Evolutionary conservation across 2,329 filamentous ascomycete species (phyloP).

Genomic region (Exophiala aquamarina): DNA sequence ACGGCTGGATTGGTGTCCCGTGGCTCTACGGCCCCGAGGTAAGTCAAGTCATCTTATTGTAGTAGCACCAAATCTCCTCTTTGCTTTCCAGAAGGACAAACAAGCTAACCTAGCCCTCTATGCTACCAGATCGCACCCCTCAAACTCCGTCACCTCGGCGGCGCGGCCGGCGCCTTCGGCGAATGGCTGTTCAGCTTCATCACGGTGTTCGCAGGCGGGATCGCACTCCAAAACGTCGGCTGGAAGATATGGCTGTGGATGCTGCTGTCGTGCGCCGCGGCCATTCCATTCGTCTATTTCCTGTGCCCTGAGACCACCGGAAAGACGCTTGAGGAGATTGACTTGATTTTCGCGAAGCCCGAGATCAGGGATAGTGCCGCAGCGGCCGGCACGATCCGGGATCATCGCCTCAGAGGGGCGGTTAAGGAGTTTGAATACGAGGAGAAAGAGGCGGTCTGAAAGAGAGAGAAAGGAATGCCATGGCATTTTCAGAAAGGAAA

Average conservation of each 20-base stretch:
- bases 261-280: conserved; percentile 24
- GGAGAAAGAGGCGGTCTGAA: not conserved
- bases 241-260: conserved; percentile 42
- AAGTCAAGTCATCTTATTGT: not conserved
- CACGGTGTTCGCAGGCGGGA: conserved; percentile 20
- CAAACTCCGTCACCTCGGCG: conserved; percentile 37
- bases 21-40: conserved; percentile 39
- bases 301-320: conserved; percentile 23
- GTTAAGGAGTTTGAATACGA: conserved; percentile 4
- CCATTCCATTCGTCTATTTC: conserved; percentile 22
- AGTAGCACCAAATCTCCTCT: too few species aligned
- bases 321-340: conserved; percentile 60
- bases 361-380: conserved; percentile 18
- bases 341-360: conserved; percentile 38
- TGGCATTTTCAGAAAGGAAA: too few species aligned
- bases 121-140: conserved; percentile 36
- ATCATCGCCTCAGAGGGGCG: not conserved
- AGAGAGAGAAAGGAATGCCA: too few species aligned
- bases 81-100: not conserved
- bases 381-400: conserved; percentile 13
- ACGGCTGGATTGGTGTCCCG: conserved; percentile 27
- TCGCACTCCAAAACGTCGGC: conserved; percentile 27
- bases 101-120: too few species aligned
- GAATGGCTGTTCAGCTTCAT: conserved; percentile 29
- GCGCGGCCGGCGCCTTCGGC: conserved; percentile 36